Conservation (phyloP, 306 rosid species). For the Malus fusca region DNA sequence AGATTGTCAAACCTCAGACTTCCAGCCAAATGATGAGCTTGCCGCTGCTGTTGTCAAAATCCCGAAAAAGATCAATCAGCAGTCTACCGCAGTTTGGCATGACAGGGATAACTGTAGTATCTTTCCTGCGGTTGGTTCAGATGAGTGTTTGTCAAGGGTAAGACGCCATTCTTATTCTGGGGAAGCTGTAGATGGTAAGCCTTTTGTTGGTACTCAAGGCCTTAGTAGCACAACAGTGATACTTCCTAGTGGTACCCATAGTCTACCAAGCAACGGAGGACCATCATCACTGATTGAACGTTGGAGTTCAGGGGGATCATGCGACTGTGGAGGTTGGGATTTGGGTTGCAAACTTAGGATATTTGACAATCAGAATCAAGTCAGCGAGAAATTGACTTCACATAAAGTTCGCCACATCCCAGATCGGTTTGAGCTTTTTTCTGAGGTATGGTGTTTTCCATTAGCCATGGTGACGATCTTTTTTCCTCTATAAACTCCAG, state of each 20-base stretch:
- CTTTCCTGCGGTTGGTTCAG: conserved; percentile 8
- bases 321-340: conserved; percentile 99
- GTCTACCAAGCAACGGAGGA: conserved; percentile 88
- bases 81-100: conserved; percentile 13
- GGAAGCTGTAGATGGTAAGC: conserved; percentile 10
- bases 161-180: conserved; percentile 19
- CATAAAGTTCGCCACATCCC: conserved; percentile 25
- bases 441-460: conserved; percentile 50
- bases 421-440: conserved; percentile 58
- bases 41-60: conserved; percentile 75
- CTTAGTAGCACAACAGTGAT: conserved; percentile 51
- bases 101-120: conserved; percentile 18
- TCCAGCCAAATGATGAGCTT: conserved; percentile 77
- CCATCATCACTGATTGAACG: conserved; percentile 93
- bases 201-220: conserved; percentile 17
- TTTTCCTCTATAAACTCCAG: conserved; percentile 1
- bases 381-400: conserved; percentile 28
- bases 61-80: conserved; percentile 29
- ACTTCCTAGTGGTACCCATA: conserved; percentile 84
- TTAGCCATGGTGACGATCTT: background rate
- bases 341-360: conserved; percentile 77
- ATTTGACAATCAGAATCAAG: conserved; percentile 44
- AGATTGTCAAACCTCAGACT: conserved; percentile 48
- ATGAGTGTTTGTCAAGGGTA: conserved; percentile 21
- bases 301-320: conserved; percentile 88